phyloP scores from a whole-genome alignment of 2,329 filamentous ascomycete species.

The Talaromyces verruculosus region DNA sequence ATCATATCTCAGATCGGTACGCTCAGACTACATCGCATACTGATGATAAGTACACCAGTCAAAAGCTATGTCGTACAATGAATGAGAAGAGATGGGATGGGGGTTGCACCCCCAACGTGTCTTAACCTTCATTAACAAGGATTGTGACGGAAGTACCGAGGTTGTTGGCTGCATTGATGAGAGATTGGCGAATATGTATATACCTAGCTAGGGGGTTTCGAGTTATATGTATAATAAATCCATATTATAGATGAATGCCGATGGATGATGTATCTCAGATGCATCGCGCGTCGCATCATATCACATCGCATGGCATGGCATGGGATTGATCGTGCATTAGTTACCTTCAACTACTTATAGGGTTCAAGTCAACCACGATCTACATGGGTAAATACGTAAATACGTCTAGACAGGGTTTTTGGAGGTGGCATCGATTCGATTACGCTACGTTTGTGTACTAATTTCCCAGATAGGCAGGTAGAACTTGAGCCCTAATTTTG shows the following conservation, averaged over 20 bases:
- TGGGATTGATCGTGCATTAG: background rate
- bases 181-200: background rate
- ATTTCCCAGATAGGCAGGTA: background rate
- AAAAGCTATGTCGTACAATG: background rate
- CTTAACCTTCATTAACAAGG: background rate
- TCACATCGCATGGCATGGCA: background rate
- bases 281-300: background rate
- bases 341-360: too few species aligned
- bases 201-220: background rate
- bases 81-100: background rate
- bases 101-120: background rate
- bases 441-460: background rate
- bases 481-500: background rate
- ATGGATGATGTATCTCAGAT: background rate
- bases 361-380: background rate
- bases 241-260: background rate
- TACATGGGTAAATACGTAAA: background rate
- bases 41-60: background rate
- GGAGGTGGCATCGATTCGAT: background rate
- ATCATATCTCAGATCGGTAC: background rate
- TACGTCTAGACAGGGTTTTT: too few species aligned
- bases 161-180: background rate
- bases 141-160: background rate
- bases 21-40: background rate
- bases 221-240: background rate